phyloP scores from a whole-genome alignment of 2,329 filamentous ascomycete genomes.

The Pseudopithomyces maydicus region DNA sequence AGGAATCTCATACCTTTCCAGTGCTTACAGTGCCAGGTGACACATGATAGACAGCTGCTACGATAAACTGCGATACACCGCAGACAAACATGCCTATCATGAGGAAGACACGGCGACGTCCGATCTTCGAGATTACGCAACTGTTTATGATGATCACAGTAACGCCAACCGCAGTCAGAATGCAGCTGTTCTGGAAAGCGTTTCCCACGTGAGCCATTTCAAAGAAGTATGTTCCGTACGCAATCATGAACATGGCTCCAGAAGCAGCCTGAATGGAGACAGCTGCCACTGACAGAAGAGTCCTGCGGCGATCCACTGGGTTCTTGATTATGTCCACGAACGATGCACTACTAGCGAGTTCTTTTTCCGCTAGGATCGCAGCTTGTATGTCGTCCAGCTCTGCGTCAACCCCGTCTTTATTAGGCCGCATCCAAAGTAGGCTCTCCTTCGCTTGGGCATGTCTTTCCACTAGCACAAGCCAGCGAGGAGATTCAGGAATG shows the following conservation, averaged over 20 bases:
- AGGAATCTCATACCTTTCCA: slow-evolving; percentile 41
- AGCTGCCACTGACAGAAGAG: slow-evolving; percentile 54
- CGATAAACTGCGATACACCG: slow-evolving; percentile 59
- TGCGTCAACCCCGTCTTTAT: slow-evolving; percentile 19
- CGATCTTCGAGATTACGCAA: slow-evolving; percentile 57
- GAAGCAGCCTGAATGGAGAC: slow-evolving; percentile 59
- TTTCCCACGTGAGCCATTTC: slow-evolving; percentile 38
- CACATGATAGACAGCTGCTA: slow-evolving; percentile 59
- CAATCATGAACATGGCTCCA: slow-evolving; percentile 56
- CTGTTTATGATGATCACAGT: slow-evolving; percentile 60
- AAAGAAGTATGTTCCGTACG: slow-evolving; percentile 43
- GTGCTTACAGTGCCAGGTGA: slow-evolving; percentile 45
- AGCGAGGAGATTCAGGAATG: slow-evolving; percentile 52
- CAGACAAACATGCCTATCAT: slow-evolving; percentile 58
- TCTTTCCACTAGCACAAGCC: slow-evolving; percentile 37
- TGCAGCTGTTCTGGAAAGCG: slow-evolving; percentile 62
- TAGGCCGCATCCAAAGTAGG: slow-evolving; percentile 36
- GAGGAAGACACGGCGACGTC: slow-evolving; percentile 60
- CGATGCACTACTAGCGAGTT: slow-evolving; percentile 58
- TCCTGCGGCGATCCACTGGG: slow-evolving; percentile 59
- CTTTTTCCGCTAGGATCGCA: slow-evolving; percentile 35
- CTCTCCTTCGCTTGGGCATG: slow-evolving; percentile 23
- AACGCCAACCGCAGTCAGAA: slow-evolving; percentile 60
- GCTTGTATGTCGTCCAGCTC: slow-evolving; percentile 35
- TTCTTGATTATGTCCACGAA: slow-evolving; percentile 57